phyloP scores from a whole-genome alignment of 2,329 filamentous ascomycete species.

The Fusarium secorum region DNA sequence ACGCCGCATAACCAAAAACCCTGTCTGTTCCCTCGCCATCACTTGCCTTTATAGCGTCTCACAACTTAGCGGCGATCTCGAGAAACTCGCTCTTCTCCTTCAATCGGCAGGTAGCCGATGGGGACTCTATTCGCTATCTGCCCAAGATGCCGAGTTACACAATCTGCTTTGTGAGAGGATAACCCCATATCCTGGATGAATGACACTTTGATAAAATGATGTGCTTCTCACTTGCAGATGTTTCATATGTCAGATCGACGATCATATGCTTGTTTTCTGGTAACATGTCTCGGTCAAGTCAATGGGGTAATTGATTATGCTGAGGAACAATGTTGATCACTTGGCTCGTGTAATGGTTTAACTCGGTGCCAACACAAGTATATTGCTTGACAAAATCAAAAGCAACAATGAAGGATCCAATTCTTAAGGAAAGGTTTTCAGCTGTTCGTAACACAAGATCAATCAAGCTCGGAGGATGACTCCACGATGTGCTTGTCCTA shows the following conservation, averaged over 20 bases:
- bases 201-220: not conserved
- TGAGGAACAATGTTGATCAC: not conserved
- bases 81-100: conserved; percentile 50
- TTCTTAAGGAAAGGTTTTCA: not conserved
- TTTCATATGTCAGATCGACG: not conserved
- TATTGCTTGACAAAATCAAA: not conserved
- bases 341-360: not conserved
- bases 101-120: conserved; percentile 60
- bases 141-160: conserved; percentile 59
- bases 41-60: conserved; percentile 51
- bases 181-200: conserved; percentile 52
- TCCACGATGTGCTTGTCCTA: not conserved
- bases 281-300: not conserved
- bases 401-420: too few relatives aligned
- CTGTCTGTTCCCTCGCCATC: conserved; percentile 50
- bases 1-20: conserved; percentile 19
- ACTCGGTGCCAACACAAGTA: not conserved
- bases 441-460: not conserved
- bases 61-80: conserved; percentile 43
- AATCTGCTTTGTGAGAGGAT: conserved; percentile 66
- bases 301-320: not conserved
- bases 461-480: not conserved
- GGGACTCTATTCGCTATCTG: conserved; percentile 53
- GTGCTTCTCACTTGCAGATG: not conserved
- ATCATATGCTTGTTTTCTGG: not conserved